Conservation (phyloP, 768 basidiomycete genomes). For the Phanerochaete carnosa region DNA sequence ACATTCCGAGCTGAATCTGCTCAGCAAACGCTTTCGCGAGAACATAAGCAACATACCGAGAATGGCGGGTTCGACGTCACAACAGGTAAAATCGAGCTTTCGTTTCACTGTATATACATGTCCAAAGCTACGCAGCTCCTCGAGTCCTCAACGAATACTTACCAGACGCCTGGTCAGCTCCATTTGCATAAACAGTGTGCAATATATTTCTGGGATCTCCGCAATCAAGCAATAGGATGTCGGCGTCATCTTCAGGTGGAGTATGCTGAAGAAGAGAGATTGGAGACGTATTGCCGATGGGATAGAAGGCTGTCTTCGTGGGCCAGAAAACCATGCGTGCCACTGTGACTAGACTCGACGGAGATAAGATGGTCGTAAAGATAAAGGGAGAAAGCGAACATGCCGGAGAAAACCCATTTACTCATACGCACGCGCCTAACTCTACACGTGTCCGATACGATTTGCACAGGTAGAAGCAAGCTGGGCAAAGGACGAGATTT, state of each 20-base stretch:
- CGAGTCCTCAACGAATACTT: constrained; percentile 3
- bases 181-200: constrained; percentile 40
- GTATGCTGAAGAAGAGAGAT: constrained; percentile 45
- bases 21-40: background rate
- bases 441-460: too few relatives aligned
- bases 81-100: constrained; percentile 46
- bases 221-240: constrained; percentile 52
- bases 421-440: background rate
- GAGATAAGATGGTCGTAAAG: background rate
- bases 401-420: background rate
- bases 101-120: constrained; percentile 15
- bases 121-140: background rate
- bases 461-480: too few relatives aligned
- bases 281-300: constrained; percentile 57
- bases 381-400: background rate
- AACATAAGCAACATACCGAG: constrained; percentile 40
- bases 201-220: constrained; percentile 55
- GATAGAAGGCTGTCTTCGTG: constrained; percentile 48
- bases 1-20: constrained; percentile 42
- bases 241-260: constrained; percentile 42
- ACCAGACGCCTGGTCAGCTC: constrained; percentile 14
- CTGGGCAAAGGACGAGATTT: too few relatives aligned
- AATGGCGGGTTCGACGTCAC: constrained; percentile 45
- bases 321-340: constrained; percentile 41
- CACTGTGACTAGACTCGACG: constrained; percentile 26